Evolutionary conservation across 192 early-diverging fungal genomes (phyloP), one percentile per base, ranked within the genome.

Genomic region (Backusella westeae): DNA sequence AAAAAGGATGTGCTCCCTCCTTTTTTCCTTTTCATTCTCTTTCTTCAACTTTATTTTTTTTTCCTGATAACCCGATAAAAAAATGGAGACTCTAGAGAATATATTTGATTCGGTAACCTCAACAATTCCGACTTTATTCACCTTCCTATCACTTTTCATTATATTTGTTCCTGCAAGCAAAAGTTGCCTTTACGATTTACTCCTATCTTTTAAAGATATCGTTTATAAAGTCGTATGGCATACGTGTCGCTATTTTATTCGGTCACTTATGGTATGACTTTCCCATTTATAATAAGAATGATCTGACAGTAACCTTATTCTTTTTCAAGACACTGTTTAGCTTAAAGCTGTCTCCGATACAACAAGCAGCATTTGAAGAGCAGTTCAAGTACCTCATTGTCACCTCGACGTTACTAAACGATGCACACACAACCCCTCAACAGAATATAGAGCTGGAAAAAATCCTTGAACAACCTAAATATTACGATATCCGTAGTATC

Each of bases 361-460:
- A 90, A 73, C 85, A 90, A 76, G 75, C 78, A 44, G 78, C 77
- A 26, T 90, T 88, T 69, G 89, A 90, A 74, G 89, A 90, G 59
- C 84, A 87, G 0, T 90, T 90, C 71, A 88, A 87, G 67, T 90
- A 90, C 59, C 73, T 88, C 23, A 85, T 90, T 23, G 86, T 83
- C 34, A 86, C 89, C 6, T 89, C 88, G 4, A 82, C 85, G 17
- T 80, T 87, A 59, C 69, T 89, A 6, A 89, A 85, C 1, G 23
- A 63, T 63, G 21, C 56, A 63, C 56, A 63, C 3, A 29, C 23
- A 63, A 29, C 56, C 56, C 10, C 23, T 4, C 56, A 63, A 29
- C 23, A 23, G 8, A 23, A 63, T 10, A 63, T 63, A 2, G 26
- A 63, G 1, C 3, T 63, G 21, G 56, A 63, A 5, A 26, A 63